Conservation (phyloP, 495 filamentous ascomycete genomes). For the Cercophora sp. region DNA sequence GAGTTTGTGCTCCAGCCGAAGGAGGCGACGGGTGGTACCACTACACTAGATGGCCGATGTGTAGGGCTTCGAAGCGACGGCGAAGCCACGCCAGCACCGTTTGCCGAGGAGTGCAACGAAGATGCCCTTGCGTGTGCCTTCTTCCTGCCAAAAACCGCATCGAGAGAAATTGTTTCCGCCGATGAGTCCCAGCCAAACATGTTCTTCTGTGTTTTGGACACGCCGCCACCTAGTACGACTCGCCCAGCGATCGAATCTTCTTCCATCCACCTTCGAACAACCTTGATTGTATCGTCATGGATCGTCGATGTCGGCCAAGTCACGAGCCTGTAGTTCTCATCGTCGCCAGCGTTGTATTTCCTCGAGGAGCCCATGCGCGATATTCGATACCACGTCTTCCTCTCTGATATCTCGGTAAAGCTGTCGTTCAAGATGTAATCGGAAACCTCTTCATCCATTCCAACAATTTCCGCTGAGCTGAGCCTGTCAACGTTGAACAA, state of each 20-base stretch:
- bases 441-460: conserved; percentile 19
- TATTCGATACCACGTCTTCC: conserved; percentile 61
- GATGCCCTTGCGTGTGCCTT: conserved; percentile 20
- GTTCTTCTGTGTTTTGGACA: conserved; percentile 39
- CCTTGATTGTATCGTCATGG: conserved; percentile 49
- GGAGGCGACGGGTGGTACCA: conserved; percentile 21
- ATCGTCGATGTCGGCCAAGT: conserved; percentile 51
- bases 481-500: conserved; percentile 30
- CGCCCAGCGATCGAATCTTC: conserved; percentile 53
- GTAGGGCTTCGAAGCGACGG: conserved; percentile 7
- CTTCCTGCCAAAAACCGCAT: conserved; percentile 40
- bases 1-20: conserved; percentile 36
- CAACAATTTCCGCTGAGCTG: neutral
- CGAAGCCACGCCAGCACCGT: conserved; percentile 5
- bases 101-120: conserved; percentile 14
- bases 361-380: conserved; percentile 54
- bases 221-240: conserved; percentile 41
- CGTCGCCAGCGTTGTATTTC: conserved; percentile 51
- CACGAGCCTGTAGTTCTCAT: conserved; percentile 54
- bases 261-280: conserved; percentile 57
- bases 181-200: conserved; percentile 55
- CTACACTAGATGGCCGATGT: conserved; percentile 18
- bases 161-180: conserved; percentile 41
- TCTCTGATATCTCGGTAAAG: conserved; percentile 49
- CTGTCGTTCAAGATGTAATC: conserved; percentile 43